A percentile compares a stretch with the other conserved stretches of the same genome.
Evolutionary conservation across 257 asterid genomes (phyloP).

Genomic region (Verbena officinalis): DNA sequence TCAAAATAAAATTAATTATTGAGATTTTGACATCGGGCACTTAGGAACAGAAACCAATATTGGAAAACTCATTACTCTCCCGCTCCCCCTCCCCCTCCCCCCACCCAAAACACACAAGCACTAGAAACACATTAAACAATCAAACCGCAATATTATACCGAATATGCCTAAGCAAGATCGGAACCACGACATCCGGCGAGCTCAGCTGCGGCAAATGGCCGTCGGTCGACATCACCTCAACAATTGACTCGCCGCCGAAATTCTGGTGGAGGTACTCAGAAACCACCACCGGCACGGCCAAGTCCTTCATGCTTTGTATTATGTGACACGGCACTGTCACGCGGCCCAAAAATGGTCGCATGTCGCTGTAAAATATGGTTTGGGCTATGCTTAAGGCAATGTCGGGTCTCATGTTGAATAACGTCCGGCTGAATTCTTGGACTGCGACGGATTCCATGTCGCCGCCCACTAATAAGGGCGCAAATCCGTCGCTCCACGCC

Average conservation of each 20-base stretch:
- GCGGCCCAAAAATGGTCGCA: conserved; percentile 50
- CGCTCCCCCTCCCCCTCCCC: too few relatives aligned
- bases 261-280: conserved; percentile 59
- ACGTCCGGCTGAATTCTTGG: conserved; percentile 81
- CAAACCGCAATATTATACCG: conserved; percentile 32
- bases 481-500: conserved; percentile 81
- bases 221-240: conserved; percentile 62
- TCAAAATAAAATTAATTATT: too few relatives aligned
- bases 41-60: too few relatives aligned
- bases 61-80: too few relatives aligned
- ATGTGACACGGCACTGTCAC: conserved; percentile 77
- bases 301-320: conserved; percentile 61
- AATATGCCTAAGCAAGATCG: conserved; percentile 57
- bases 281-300: conserved; percentile 65
- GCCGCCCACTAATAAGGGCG: conserved; percentile 78
- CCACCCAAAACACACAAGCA: too few relatives aligned
- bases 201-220: conserved; percentile 76
- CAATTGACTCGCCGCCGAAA: conserved; percentile 52
- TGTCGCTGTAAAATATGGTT: conserved; percentile 62
- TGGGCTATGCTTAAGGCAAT: conserved; percentile 67
- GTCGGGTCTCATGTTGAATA: conserved; percentile 94
- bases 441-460: conserved; percentile 82
- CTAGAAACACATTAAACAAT: neutral
- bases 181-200: conserved; percentile 53
- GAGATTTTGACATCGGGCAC: too few relatives aligned